Base-by-base conservation (phyloP, 192 early-diverging fungal genomes). In the Umbelopsis sp. region DNA sequence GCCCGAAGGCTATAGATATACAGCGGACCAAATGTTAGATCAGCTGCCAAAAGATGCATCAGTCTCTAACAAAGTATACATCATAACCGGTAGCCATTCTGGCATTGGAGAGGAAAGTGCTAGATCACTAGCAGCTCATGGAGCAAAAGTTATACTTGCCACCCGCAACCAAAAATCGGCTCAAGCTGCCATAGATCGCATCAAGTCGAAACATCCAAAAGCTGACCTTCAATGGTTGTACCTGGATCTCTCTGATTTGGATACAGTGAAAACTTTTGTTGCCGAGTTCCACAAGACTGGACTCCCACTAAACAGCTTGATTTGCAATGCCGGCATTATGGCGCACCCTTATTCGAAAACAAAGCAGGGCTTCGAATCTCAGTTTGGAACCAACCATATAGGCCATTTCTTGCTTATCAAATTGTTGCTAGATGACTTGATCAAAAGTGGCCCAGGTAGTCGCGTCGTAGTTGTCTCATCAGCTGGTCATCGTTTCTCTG, bases 311-410 rank as follows among this genome's bases (percentile, higher is more conserved):
- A 30, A 71, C 46, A 37, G 49, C 2, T 44, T 71, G 35, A 61
- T 71, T 3, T 55, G 49, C 23, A 71, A 71, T 21, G 69, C 69
- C 20, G 80, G 82, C 15, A 83, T 83, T 49, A 81, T 83, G 79
- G 70, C 66, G 12, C 25, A 49, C 13, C 80, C 80, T 0, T 87
- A 75, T 61, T 58, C 58, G 1, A 76, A 81, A 21, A 53, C 74
- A 51, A 74, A 71, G 22, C 76, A 86, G 35, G 79, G 82, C 18
- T 84, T 87, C 55, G 86, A 84, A 66, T 47, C 66, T 16, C 84
- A 84, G 48, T 81, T 86, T 23, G 71, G 66, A 12, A 83, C 82
- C 6, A 87, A 87, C 71, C 81, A 84, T 48, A 46, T 87, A 13
- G 82, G 41, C 50, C 21, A 49, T 37, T 55, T 73, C 20, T 74